Conservation (phyloP, 257 asterid species). For the Ehretia macrophylla region DNA sequence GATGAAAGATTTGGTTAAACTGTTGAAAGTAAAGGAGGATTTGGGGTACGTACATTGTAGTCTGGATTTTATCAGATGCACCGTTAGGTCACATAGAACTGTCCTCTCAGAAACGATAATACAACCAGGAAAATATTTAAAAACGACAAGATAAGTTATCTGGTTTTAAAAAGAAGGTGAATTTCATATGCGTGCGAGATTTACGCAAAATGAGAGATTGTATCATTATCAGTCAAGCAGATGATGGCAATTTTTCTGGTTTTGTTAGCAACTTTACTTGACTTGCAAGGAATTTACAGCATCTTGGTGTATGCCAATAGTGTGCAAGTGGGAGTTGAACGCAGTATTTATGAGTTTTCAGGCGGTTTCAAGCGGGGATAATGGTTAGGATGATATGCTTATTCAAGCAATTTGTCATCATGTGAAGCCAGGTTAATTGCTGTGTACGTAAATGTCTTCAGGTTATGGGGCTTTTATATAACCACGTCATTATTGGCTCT, state of each 20-base stretch:
- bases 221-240: no score
- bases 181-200: no score
- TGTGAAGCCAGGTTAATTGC: neutral
- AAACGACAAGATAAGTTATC: no score
- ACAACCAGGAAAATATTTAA: neutral
- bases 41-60: neutral
- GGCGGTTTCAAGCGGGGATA: neutral
- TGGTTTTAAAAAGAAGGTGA: no score
- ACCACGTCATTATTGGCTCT: neutral
- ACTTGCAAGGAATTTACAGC: constrained; percentile 24
- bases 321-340: neutral
- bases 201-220: neutral
- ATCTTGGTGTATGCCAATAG: neutral
- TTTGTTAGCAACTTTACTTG: constrained; percentile 15
- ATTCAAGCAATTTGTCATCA: neutral
- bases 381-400: no score
- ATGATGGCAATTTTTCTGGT: no score
- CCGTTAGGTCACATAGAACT: constrained; percentile 12
- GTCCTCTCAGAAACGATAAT: constrained; percentile 10
- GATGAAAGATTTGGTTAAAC: constrained; percentile 23
- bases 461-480: neutral
- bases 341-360: neutral
- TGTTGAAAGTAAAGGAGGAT: constrained; percentile 9
- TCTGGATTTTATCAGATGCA: constrained; percentile 12
- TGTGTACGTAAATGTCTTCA: neutral